Percentiles rank a stretch among this genome's conserved stretches.
phyloP scores from a whole-genome alignment of 1,139 yeast genomes.

The Candida glucosophila region DNA sequence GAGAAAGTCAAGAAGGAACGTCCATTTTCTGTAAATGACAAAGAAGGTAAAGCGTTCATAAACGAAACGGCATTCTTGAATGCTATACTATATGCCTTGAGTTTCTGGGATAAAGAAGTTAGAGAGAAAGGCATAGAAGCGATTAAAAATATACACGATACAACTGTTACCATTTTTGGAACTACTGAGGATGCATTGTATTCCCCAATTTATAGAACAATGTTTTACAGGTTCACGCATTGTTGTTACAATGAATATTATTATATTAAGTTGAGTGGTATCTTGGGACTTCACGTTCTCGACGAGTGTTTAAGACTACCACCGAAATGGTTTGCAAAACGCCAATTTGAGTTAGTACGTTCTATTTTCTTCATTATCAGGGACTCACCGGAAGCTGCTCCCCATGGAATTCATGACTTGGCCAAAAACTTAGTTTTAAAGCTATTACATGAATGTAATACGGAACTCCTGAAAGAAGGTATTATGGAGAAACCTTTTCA shows the following conservation, averaged over 20 bases:
- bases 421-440: conserved; percentile 63
- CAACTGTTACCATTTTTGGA: conserved; percentile 65
- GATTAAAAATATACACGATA: conserved; percentile 51
- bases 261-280: conserved; percentile 82
- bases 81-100: conserved; percentile 72
- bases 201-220: conserved; percentile 66
- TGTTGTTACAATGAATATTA: conserved; percentile 86
- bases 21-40: conserved; percentile 65
- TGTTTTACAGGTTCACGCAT: conserved; percentile 80
- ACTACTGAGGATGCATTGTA: conserved; percentile 53
- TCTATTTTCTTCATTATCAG: conserved; percentile 84
- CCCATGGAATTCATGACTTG: conserved; percentile 62
- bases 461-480: conserved; percentile 48
- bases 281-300: conserved; percentile 70
- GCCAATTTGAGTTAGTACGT: conserved; percentile 79
- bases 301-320: conserved; percentile 64
- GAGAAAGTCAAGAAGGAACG: conserved; percentile 66
- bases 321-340: conserved; percentile 59
- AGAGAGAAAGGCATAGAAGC: conserved; percentile 64
- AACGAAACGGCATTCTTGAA: conserved; percentile 65
- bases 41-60: conserved; percentile 67
- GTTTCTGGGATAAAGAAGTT: conserved; percentile 67
- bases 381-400: conserved; percentile 87
- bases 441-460: conserved; percentile 59
- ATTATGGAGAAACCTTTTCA: conserved; percentile 66